Evolutionary conservation across 441 rosid genomes (phyloP), one percentile per base, ranked within the genome.

Genomic region (Adansonia rubrostipa): DNA sequence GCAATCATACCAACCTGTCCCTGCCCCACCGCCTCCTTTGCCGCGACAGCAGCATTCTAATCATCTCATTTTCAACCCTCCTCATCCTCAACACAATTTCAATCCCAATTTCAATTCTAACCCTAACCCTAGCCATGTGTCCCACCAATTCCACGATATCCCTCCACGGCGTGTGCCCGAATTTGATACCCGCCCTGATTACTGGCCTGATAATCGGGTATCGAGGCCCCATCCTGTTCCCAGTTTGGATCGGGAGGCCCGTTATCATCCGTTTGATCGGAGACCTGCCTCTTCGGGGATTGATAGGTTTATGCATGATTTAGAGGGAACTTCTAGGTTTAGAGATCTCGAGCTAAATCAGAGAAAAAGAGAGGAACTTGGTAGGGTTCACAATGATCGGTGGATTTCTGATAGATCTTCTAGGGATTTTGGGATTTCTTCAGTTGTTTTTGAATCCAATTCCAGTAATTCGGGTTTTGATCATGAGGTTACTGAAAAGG

Each of bases 251-350:
- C 80, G 80, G 74, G 80, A 68, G 74, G 40, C 58, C 17, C 75
- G 67, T 73, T 85, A 83, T 54, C 82, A 76, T 77, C 91, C 78
- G 60, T 80, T 81, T 72, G 90, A 84, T 53, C 84, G 80, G 36
- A 80, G 69, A 40, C 77, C 84, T 9, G n/a, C 82, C n/a, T 86
- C 89, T 1, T 86, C 88, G 44, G 75, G 6, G 61, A 76, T 78
- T 64, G 82, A 85, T 74, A 76, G 80, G 67, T 70, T 62, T 57
- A 88, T 84, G 88, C 91, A 78, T 81, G 92, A 82, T 40, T 73
- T 87, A 50, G 92, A 85, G 58, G 77, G 79, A 54, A 80, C 75
- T 78, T 79, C 86, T 81, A 88, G 90, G 90, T 78, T 85, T 81
- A 85, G 89, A 57, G 86, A 85, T 74, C 81, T 36, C 71, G 80